Evolutionary conservation across 768 basidiomycete genomes (phyloP), one percentile per base, ranked within the genome.

Genomic region (Boletus sp.): DNA sequence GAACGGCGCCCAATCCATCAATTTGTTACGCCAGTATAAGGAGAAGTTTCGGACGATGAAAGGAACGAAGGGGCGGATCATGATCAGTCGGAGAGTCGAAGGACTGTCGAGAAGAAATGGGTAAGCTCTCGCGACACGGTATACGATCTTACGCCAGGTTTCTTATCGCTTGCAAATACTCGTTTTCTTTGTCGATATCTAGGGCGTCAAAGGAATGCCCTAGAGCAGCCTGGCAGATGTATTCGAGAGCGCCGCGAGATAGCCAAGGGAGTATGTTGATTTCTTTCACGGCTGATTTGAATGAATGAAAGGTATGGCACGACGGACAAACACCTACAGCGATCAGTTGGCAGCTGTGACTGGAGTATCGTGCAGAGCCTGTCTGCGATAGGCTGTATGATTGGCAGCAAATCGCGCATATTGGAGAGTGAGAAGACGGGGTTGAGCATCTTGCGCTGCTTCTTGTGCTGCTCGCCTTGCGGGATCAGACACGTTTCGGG

Each of bases 211-310:
- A 71, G 4, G 65, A 67, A 55, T 76, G 66, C 0, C 77, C 76
- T 0, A 77, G 56, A 3, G 66, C 64, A 8, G 67, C 72, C 47
- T 72, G 70, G 11, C 67, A 68, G 30, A 77, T 66, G 48, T 74
- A 75, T 50, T 77, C 76, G 14, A 77, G 60, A 24, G 77, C 70
- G 7, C 63, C 67, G 1, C 70, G 66, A 17, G 66, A 64, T 39
- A 74, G 56, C 72, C 71, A 77, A 7, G 68, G 66, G 17, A 73
- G 61, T 0, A 77, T 9, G 20, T 77, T 57, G 24, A 77, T 62
- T 50, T 77, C 75, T 39, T 50, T 63, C 8, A 44, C 40, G 8
- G 65, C 68, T 71, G 30, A 50, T 18, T 50, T 36, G 11, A 40
- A 30, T 60, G 28, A 60, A 59, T 37, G 35, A 24, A 15, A 28